Evolutionary conservation across 345 rosid species (phyloP).

Genomic region (Jatropha curcas): DNA sequence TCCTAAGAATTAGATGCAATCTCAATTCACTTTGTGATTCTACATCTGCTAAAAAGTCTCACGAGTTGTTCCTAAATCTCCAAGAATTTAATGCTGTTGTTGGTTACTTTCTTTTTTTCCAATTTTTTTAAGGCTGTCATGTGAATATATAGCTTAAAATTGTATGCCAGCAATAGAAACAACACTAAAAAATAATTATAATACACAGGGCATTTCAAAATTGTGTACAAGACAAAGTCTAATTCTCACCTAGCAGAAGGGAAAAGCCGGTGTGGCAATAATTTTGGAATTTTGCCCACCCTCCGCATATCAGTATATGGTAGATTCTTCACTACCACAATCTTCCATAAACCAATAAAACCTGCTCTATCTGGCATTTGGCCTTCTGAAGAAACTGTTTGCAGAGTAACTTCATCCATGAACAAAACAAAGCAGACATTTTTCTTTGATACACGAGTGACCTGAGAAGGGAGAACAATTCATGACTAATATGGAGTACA

Average conservation of each 20-base stretch:
- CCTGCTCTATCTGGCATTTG: constrained; percentile 73
- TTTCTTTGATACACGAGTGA: constrained; percentile 81
- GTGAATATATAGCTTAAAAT: neutral
- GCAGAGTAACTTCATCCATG: constrained; percentile 76
- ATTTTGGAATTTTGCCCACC: constrained; percentile 93
- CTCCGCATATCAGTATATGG: constrained; percentile 92
- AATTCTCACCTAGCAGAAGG: constrained; percentile 89
- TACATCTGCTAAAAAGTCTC: neutral
- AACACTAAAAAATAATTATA: neutral
- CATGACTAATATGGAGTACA: neutral
- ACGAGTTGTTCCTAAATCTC: neutral
- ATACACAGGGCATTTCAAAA: neutral
- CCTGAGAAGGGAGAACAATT: constrained; percentile 46
- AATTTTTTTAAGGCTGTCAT: neutral
- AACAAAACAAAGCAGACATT: constrained; percentile 98
- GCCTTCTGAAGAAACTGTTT: constrained; percentile 77
- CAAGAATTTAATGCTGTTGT: too few species aligned
- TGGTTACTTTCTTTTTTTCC: neutral
- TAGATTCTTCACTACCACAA: constrained; percentile 84
- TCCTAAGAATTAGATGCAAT: neutral
- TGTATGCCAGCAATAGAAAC: neutral
- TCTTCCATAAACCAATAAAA: constrained; percentile 91
- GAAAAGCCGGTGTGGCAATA: constrained; percentile 86
- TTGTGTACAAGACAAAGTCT: neutral
- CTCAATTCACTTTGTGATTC: neutral